A percentile compares a stretch with the other conserved stretches of the same genome.
phyloP scores from a whole-genome alignment of 2,329 filamentous ascomycete species.

The Penicillium sp. region DNA sequence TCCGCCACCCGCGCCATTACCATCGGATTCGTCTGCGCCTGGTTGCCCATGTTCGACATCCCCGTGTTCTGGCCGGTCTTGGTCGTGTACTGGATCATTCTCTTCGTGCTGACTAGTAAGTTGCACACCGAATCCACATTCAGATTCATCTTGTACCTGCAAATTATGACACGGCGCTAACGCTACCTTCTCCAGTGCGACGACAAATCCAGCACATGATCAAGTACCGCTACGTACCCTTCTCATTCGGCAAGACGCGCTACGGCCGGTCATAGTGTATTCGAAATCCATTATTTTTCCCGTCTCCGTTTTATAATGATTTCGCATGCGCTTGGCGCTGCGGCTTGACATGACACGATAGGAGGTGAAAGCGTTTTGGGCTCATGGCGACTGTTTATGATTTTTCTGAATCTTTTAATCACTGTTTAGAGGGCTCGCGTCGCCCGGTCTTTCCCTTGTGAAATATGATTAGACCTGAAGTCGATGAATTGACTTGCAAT shows the following conservation, averaged over 20 bases:
- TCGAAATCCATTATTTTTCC: constrained; percentile 4
- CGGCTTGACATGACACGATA: constrained; percentile 20
- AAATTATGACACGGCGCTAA: too few relatives aligned
- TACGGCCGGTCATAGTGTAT: constrained; percentile 54
- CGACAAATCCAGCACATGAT: constrained; percentile 99
- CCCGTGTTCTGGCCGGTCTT: constrained; percentile 99
- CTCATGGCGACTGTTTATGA: constrained; percentile 18
- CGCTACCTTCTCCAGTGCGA: constrained; percentile 65
- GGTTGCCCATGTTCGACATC: constrained; percentile 92
- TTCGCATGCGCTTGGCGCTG: constrained; percentile 8
- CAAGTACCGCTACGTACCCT: constrained; percentile 98
- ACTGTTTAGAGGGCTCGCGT: constrained; percentile 15
- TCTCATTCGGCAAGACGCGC: constrained; percentile 84
- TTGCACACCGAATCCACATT: constrained; percentile 23
- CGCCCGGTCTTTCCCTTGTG: constrained; percentile 19
- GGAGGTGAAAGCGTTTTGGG: constrained; percentile 7
- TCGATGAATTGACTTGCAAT: constrained; percentile 16
- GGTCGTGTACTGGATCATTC: constrained; percentile 97
- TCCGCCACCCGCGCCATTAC: constrained; percentile 83
- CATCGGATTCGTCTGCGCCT: constrained; percentile 84
- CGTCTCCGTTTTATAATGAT: background rate
- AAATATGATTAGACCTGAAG: constrained; percentile 28
- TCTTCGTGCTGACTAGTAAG: constrained; percentile 93
- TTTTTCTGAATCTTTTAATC: constrained; percentile 17
- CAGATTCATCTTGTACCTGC: too few relatives aligned